phyloP scores from a whole-genome alignment of 2,329 filamentous ascomycete genomes.

The Phaeosphaeria sp. region DNA sequence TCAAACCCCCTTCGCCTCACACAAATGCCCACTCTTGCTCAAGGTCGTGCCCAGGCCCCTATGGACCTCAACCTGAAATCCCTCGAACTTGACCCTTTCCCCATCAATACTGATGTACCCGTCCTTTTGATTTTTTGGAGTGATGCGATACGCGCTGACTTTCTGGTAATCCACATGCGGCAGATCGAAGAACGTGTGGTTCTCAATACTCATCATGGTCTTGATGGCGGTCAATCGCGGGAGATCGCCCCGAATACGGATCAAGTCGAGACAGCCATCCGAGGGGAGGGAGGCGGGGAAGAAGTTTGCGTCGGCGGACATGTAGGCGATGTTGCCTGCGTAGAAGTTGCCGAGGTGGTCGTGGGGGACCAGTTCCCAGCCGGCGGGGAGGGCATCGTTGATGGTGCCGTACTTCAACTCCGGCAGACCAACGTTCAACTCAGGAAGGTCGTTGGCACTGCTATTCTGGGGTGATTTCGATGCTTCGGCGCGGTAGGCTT shows the following conservation, averaged over 20 bases:
- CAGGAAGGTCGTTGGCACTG: conserved; percentile 32
- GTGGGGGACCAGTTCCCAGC: conserved; percentile 76
- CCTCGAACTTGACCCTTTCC: conserved; percentile 83
- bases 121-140: conserved; percentile 65
- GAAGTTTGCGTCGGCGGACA: conserved; percentile 87
- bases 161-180: conserved; percentile 82
- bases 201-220: conserved; percentile 75
- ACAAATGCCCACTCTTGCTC: conserved; percentile 73
- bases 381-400: conserved; percentile 75
- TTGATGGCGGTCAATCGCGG: conserved; percentile 69
- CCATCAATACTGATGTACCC: conserved; percentile 96
- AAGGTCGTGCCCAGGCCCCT: conserved; percentile 82
- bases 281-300: conserved; percentile 82
- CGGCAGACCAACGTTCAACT: conserved; percentile 63
- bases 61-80: conserved; percentile 92
- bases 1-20: conserved; percentile 63
- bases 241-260: conserved; percentile 80
- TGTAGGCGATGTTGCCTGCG: conserved; percentile 92
- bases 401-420: conserved; percentile 80
- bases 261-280: conserved; percentile 85
- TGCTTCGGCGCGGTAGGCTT: conserved; percentile 66
- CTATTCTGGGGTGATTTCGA: conserved; percentile 27
- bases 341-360: conserved; percentile 92
- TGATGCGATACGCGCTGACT: conserved; percentile 84
- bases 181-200: conserved; percentile 79